phyloP scores from a whole-genome alignment of 2,329 filamentous ascomycete genomes.

The Apiospora koreana region DNA sequence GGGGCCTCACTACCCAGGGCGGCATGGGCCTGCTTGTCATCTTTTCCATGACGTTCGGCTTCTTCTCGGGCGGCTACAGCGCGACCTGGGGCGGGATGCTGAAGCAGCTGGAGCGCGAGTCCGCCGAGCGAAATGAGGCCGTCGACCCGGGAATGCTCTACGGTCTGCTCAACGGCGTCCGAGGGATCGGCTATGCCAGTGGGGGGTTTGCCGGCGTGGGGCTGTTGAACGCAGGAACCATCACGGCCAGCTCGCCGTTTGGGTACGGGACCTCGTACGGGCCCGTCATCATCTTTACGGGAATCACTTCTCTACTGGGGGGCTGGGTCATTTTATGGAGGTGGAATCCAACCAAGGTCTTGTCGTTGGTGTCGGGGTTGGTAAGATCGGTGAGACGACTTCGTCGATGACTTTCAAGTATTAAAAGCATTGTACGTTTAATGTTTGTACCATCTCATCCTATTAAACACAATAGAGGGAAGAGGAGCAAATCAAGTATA shows the following conservation, averaged over 20 bases:
- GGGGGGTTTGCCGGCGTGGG: not conserved
- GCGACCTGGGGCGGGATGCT: slow-evolving; percentile 53
- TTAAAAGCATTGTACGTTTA: no score
- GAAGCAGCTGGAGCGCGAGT: slow-evolving; percentile 20
- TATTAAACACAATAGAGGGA: no score
- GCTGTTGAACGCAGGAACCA: not conserved
- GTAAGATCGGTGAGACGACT: not conserved
- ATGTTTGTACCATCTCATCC: no score
- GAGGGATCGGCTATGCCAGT: not conserved
- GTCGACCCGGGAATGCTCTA: not conserved
- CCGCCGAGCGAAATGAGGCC: not conserved
- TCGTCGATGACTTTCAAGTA: not conserved
- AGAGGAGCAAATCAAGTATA: no score
- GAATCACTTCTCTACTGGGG: not conserved
- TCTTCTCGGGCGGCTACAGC: slow-evolving; percentile 66
- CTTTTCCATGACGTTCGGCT: slow-evolving; percentile 63
- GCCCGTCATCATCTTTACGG: not conserved
- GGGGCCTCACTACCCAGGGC: slow-evolving; percentile 56
- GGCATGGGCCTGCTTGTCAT: slow-evolving; percentile 52
- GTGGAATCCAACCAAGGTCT: not conserved
- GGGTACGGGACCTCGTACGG: not conserved
- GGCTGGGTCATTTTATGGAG: not conserved
- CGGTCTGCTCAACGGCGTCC: not conserved
- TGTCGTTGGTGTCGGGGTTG: not conserved
- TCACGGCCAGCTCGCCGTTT: not conserved